These are phyloP conservation scores for Nicotiana benthamiana DNA, from an alignment of 257 asterid genomes.

Conservation along the genomic window DNA sequence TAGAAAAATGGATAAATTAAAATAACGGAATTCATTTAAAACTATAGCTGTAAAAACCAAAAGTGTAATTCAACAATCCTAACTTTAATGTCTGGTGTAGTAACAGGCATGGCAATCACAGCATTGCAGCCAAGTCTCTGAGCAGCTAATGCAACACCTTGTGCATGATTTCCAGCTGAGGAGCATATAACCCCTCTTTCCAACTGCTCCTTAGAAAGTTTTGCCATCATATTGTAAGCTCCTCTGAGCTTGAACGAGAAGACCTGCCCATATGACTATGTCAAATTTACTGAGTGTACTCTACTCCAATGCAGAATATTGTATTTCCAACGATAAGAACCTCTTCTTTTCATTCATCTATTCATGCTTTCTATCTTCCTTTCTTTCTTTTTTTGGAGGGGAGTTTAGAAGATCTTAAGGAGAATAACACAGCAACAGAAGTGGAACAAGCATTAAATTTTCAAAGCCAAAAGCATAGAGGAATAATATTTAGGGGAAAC, in stretches of 20 bases:
- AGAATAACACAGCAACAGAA: neutral
- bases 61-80: neutral
- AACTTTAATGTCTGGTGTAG: conserved; percentile 96
- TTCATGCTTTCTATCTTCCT: no score
- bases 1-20: neutral
- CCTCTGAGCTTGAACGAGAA: conserved; percentile 94
- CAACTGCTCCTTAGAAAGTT: conserved; percentile 61
- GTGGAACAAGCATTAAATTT: neutral
- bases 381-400: neutral
- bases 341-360: neutral
- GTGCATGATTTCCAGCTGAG: conserved; percentile 98
- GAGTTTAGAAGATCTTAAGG: neutral
- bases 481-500: neutral
- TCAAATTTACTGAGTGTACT: neutral
- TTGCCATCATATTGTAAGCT: conserved; percentile 99
- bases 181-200: conserved; percentile 89
- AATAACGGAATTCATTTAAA: neutral
- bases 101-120: conserved; percentile 84
- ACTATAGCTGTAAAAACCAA: neutral
- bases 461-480: neutral
- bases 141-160: conserved; percentile 89
- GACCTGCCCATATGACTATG: conserved; percentile 34
- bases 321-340: neutral
- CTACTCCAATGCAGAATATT: neutral
- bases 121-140: conserved; percentile 60